Base-by-base conservation (phyloP, 768 basidiomycete species). In the Erythrobasidium yunnanense region DNA sequence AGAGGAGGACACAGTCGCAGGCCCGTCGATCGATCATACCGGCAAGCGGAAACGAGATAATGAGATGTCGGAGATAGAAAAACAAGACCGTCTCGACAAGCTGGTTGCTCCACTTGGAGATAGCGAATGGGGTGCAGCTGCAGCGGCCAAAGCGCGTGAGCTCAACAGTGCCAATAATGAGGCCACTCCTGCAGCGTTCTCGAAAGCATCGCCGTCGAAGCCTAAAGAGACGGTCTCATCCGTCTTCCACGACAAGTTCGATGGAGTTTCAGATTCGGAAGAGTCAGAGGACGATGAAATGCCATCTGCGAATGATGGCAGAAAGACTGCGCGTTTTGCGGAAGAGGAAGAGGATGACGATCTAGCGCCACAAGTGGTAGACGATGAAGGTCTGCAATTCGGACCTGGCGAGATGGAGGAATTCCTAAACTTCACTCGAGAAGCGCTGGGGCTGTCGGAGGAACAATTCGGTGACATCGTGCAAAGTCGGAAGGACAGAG, bases 381-480 rank as follows among this genome's bases (percentile, higher is more conserved):
- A 66, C 34, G 75, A 76, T 22, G 77, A 90, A 2, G 90, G 91
- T 71, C 81, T 91, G 33, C 86, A 95, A 70, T 93, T 97, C 30
- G 60, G 60, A 90, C 83, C 80, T 0, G 86, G 88, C 71, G 95
- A 99, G 76, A 83, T 89, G 76, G 90, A 87, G 71, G 93, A 95
- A 70, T 99, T 97, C 70, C 77, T 99, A 30, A 87, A 90, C 77
- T 99, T 99, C 76, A 87, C 95, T 13, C 83, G 90, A 50, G 88
- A 96, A 71, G 83, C 87, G 3, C 78, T 97, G 34, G 95, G 95
- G 0, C 87, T 99, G 68, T 82, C 81, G 46, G 86, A 91, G 69
- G 84, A 84, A n/a, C 86, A 90, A 75, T 97, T 92, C 89, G 77
- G 80, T 17, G 82, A 84, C n/a, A 97, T 99, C 52, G 71, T 97